A percentile compares a stretch with the other conserved stretches of the same genome.
phyloP scores from a whole-genome alignment of 2,329 filamentous ascomycete genomes.

The Botryosphaeria dothidea region DNA sequence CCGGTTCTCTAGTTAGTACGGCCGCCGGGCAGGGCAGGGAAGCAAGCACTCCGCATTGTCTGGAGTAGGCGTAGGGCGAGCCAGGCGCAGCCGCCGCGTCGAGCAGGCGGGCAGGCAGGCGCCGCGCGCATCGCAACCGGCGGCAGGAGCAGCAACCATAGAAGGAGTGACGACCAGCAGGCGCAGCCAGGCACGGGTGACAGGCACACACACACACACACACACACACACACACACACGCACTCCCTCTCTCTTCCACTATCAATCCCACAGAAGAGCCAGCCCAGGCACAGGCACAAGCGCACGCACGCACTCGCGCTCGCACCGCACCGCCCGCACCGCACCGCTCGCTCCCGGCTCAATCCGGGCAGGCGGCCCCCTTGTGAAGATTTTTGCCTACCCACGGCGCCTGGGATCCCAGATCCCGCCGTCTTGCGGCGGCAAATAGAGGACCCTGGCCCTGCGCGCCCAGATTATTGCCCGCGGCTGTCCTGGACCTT shows the following conservation, averaged over 20 bases:
- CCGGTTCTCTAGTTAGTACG: not conserved
- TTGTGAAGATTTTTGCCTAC: conserved; percentile 15
- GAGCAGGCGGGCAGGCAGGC: too few relatives aligned
- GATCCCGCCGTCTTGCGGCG: conserved; percentile 14
- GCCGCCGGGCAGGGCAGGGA: too few relatives aligned
- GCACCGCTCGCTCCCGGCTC: not conserved
- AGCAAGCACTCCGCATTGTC: too few relatives aligned
- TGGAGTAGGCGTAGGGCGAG: too few relatives aligned
- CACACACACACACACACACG: too few relatives aligned
- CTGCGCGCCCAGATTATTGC: not conserved
- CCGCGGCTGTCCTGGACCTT: conserved; percentile 4
- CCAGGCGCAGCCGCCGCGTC: too few relatives aligned
- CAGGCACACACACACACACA: not conserved
- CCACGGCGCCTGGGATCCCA: conserved; percentile 5
- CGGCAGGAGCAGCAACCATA: too few relatives aligned
- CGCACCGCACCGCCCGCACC: not conserved
- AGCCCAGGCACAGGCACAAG: not conserved
- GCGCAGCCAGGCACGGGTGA: too few relatives aligned
- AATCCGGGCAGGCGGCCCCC: not conserved
- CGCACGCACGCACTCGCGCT: not conserved
- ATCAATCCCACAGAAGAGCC: too few relatives aligned
- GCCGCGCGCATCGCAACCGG: too few relatives aligned
- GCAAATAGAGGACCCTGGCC: conserved; percentile 9
- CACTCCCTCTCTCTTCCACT: too few relatives aligned
- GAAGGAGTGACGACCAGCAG: too few relatives aligned